A percentile compares a stretch with the other conserved stretches of the same genome.
phyloP scores from a whole-genome alignment of 306 rosid species.

The Trifolium dubium region DNA sequence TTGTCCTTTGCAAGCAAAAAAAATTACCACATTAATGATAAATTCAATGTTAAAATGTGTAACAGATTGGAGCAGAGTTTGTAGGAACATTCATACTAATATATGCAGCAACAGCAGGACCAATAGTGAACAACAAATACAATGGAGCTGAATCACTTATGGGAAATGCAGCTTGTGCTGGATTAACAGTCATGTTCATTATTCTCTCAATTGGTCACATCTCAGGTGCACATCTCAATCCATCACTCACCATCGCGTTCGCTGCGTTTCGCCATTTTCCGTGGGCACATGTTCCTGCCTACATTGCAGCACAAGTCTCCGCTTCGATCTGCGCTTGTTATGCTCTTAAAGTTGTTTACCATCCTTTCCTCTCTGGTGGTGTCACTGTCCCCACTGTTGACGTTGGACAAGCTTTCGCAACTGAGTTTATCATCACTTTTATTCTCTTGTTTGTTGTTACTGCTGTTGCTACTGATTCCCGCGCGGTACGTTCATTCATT shows the following conservation, averaged over 20 bases:
- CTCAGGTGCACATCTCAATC: slow-evolving; percentile 93
- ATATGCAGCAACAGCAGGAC: slow-evolving; percentile 89
- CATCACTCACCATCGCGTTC: slow-evolving; percentile 89
- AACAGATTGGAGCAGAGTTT: slow-evolving; percentile 89
- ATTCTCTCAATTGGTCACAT: slow-evolving; percentile 93
- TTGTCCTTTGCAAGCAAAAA: too few relatives aligned
- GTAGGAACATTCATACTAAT: slow-evolving; percentile 91
- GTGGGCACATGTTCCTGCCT: slow-evolving; percentile 86
- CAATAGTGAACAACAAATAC: slow-evolving; percentile 90
- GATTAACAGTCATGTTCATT: slow-evolving; percentile 81
- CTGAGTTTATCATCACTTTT: slow-evolving; percentile 85
- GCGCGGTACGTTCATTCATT: slow-evolving; percentile 56
- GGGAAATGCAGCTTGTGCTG: slow-evolving; percentile 88
- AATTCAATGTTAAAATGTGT: neutral
- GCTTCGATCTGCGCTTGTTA: slow-evolving; percentile 83
- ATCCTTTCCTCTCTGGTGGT: slow-evolving; percentile 82
- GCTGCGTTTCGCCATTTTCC: slow-evolving; percentile 86
- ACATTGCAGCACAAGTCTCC: slow-evolving; percentile 76
- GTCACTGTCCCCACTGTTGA: slow-evolving; percentile 71
- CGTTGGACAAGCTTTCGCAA: slow-evolving; percentile 75
- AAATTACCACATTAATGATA: too few relatives aligned
- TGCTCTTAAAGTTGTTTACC: slow-evolving; percentile 75
- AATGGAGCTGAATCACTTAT: slow-evolving; percentile 64
- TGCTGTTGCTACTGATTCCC: slow-evolving; percentile 93
- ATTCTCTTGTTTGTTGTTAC: slow-evolving; percentile 87